Evolutionary conservation across 768 basidiomycete genomes (phyloP), one percentile per base, ranked within the genome.

Genomic region (Tephrocybe sp.): DNA sequence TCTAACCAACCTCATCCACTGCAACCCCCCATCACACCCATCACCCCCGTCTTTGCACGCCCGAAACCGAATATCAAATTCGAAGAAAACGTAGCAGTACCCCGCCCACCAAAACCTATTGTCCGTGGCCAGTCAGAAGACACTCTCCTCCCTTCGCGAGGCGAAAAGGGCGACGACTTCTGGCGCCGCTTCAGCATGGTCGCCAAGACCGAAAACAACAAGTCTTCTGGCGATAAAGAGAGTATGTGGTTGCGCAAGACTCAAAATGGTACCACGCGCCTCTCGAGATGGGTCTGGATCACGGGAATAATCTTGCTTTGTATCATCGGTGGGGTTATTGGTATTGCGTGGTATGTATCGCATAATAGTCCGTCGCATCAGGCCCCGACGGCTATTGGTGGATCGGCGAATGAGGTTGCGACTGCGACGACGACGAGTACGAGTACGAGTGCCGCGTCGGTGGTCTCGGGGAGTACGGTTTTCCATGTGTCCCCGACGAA

Each of bases 131-230:
- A 83, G 44, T 72, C 72, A 1, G 89, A 92, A 64, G 87, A 84
- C 36, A 79, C 82, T 1, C 62, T 87, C 2, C 64, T 91, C 7
- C 84, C 87, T 1, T 73, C 72, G 35, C 77, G 87, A 39, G 87
- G 88, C 2, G 82, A 88, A 63, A 80, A 76, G 43, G 87, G 88
- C 0, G 89, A 92, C 60, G 86, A 91, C 60, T 92, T 92, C 68
- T 92, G 90, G 90, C 75, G 87, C 53, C 76, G 90, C 34, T 92
- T 92, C 68, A 88, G 85, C 54, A 89, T 91, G 74, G 83, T 92
- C 54, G 89, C 82, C 8, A 87, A 82, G 62, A 82, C 84, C 52
- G 83, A 87, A 57, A 72, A 70, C 50, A 61, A 59, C 49, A 75
- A 71, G 53, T 65, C 69, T 3, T 42, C 60, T 7, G 55, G 64